Conservation (phyloP, 2,329 filamentous ascomycete genomes). For the Diaporthe amygdali region DNA sequence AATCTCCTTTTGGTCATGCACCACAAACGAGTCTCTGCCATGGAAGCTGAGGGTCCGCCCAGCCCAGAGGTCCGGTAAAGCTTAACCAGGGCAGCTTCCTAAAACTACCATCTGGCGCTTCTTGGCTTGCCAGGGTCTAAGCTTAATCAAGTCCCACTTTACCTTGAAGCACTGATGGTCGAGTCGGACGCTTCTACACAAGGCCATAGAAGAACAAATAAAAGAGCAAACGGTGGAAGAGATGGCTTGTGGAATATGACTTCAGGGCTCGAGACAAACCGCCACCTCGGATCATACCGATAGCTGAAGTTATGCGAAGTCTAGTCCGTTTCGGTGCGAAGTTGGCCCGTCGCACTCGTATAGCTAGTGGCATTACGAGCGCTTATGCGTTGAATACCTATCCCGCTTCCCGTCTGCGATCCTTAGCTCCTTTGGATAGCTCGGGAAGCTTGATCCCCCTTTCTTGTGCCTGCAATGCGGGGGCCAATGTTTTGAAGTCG, state of each 20-base stretch:
- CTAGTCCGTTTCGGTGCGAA: too few species aligned
- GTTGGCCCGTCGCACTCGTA: not conserved
- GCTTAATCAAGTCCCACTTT: not conserved
- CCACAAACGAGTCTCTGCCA: not conserved
- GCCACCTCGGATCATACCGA: too few species aligned
- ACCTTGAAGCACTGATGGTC: not conserved
- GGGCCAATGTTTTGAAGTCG: not conserved
- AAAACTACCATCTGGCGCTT: not conserved
- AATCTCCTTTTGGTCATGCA: slow-evolving; percentile 3
- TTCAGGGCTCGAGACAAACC: too few species aligned
- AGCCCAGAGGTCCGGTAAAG: slow-evolving; percentile 1
- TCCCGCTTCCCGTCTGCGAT: not conserved
- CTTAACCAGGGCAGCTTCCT: not conserved
- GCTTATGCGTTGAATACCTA: not conserved
- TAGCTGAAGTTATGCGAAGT: too few species aligned
- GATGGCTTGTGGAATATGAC: not conserved
- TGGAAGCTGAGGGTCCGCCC: not conserved
- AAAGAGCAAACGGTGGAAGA: too few species aligned
- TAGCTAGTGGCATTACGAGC: not conserved
- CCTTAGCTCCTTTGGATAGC: not conserved
- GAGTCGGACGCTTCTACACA: not conserved
- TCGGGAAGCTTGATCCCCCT: not conserved
- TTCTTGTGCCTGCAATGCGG: not conserved
- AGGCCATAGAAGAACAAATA: too few species aligned
- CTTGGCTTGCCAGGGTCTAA: not conserved